Conservation (phyloP, 2,329 filamentous ascomycete genomes). For the Septoria linicola region DNA sequence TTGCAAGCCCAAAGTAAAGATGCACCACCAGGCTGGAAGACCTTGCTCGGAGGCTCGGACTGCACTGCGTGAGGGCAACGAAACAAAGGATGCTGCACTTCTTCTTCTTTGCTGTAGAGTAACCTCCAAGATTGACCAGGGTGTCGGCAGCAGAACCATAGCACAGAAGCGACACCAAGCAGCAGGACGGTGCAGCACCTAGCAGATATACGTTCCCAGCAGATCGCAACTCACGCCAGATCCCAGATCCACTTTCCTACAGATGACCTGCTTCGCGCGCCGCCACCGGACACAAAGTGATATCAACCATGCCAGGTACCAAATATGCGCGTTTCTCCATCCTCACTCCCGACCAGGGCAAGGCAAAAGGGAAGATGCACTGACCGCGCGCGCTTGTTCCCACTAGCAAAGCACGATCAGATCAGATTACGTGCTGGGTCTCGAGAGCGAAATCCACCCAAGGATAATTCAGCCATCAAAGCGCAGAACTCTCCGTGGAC, state of each 20-base stretch:
- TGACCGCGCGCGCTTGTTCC: not conserved
- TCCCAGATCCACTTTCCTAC: slow-evolving; percentile 19
- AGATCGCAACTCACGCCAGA: slow-evolving; percentile 24
- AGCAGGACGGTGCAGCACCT: slow-evolving; percentile 17
- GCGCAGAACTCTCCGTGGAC: slow-evolving; percentile 8
- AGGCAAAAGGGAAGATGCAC: slow-evolving; percentile 6
- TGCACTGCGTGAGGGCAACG: slow-evolving; percentile 26
- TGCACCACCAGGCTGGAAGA: slow-evolving; percentile 21
- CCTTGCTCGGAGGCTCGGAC: slow-evolving; percentile 36
- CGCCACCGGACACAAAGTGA: slow-evolving; percentile 25
- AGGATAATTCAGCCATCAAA: slow-evolving; percentile 1
- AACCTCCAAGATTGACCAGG: slow-evolving; percentile 29
- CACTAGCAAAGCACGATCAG: slow-evolving; percentile 7
- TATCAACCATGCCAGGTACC: slow-evolving; percentile 29
- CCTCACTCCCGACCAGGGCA: slow-evolving; percentile 19
- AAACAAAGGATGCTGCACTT: slow-evolving; percentile 31
- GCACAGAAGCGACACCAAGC: slow-evolving; percentile 21
- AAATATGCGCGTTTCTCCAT: slow-evolving; percentile 20
- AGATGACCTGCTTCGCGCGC: slow-evolving; percentile 23
- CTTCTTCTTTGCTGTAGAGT: slow-evolving; percentile 40
- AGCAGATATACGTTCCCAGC: slow-evolving; percentile 26
- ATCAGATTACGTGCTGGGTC: not conserved
- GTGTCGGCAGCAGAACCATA: slow-evolving; percentile 20
- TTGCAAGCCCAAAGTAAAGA: slow-evolving; percentile 16
- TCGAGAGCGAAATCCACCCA: not conserved